These are phyloP conservation scores for Wickerhamiella siamensis DNA, from an alignment of 805 yeast genomes.

Conservation along the genomic window DNA sequence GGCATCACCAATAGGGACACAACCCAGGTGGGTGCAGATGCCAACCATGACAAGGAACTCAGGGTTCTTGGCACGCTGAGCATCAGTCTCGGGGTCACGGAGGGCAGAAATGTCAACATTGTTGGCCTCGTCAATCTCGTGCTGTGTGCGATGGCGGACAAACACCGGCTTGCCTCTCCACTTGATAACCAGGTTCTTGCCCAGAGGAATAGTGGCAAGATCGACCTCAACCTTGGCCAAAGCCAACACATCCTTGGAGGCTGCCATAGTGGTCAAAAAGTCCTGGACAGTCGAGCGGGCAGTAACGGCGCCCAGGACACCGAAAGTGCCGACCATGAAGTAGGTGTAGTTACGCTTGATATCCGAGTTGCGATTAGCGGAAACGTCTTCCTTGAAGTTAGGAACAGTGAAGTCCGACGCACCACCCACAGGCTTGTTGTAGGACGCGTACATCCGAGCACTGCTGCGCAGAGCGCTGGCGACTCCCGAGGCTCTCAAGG, in stretches of 20 bases:
- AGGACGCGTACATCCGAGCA: conserved; percentile 9
- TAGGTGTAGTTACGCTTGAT: conserved; percentile 76
- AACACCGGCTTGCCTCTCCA: conserved; percentile 99
- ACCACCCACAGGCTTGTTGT: conserved; percentile 20
- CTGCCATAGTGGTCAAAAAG: conserved; percentile 87
- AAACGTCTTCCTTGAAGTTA: conserved; percentile 69
- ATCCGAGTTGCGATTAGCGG: conserved; percentile 55
- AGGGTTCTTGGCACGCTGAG: conserved; percentile 90
- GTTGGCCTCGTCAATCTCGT: conserved; percentile 92
- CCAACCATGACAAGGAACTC: conserved; percentile 99
- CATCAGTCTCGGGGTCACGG: conserved; percentile 90
- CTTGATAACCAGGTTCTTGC: conserved; percentile 94
- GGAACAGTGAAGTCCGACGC: conserved; percentile 75
- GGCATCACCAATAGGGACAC: conserved; percentile 99
- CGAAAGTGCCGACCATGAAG: conserved; percentile 95
- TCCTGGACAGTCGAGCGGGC: conserved; percentile 89
- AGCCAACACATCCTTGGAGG: conserved; percentile 97
- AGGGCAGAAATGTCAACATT: conserved; percentile 55
- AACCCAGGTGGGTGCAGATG: conserved; percentile 98
- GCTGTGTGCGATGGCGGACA: conserved; percentile 93
- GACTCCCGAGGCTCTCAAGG: conserved; percentile 5
- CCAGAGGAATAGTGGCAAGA: conserved; percentile 84
- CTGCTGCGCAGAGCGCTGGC: conserved; percentile 4
- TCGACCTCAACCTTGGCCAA: conserved; percentile 99
- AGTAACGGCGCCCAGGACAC: conserved; percentile 80